phyloP scores from a whole-genome alignment of 2,329 filamentous ascomycete species.

The Talaromyces sp. region DNA sequence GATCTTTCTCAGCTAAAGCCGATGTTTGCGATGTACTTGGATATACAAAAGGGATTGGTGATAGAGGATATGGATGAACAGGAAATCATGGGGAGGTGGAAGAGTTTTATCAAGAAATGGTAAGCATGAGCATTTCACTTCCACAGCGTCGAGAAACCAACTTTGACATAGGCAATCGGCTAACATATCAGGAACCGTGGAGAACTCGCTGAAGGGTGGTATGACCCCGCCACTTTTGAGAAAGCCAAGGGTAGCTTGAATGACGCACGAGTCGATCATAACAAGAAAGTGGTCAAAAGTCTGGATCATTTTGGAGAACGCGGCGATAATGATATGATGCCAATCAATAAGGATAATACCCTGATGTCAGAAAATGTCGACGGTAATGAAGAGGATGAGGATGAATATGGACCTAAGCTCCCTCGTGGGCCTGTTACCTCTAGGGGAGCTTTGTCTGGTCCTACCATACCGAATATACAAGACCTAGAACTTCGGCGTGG shows the following conservation, averaged over 20 bases:
- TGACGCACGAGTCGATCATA: not conserved
- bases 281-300: not conserved
- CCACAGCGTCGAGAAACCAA: not conserved
- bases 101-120: slow-evolving; percentile 89
- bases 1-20: slow-evolving; percentile 66
- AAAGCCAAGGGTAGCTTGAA: slow-evolving; percentile 35
- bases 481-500: slow-evolving; percentile 64
- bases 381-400: slow-evolving; percentile 50
- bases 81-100: slow-evolving; percentile 84
- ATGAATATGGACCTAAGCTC: slow-evolving; percentile 60
- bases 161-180: slow-evolving; percentile 23
- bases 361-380: slow-evolving; percentile 23
- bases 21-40: slow-evolving; percentile 79
- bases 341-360: slow-evolving; percentile 13
- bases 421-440: slow-evolving; percentile 30
- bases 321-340: slow-evolving; percentile 21
- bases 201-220: slow-evolving; percentile 88
- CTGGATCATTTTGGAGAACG: not conserved
- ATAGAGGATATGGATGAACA: slow-evolving; percentile 66
- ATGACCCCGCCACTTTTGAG: slow-evolving; percentile 71
- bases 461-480: slow-evolving; percentile 64
- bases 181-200: slow-evolving; percentile 70
- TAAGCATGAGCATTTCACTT: slow-evolving; percentile 37
- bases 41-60: slow-evolving; percentile 76
- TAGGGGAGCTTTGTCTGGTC: slow-evolving; percentile 45